Base-by-base conservation (phyloP, 2,329 filamentous ascomycete genomes). In the Fusarium siculi region DNA sequence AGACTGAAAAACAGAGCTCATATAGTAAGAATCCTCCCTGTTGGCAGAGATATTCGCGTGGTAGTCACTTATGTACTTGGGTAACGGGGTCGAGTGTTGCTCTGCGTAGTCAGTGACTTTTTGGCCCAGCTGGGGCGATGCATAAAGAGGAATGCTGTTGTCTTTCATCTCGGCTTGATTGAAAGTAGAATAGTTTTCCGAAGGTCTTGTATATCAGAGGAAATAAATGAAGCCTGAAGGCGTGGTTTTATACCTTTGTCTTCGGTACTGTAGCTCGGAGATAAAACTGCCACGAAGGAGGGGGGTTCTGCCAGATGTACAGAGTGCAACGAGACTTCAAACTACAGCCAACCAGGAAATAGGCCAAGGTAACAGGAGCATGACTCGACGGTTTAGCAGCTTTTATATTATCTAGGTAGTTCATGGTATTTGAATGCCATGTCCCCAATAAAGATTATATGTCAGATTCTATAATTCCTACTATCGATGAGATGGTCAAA, bases 21-120 rank as follows among this genome's bases (percentile, higher is more conserved):
- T 80, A 72, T 82, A 82, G 34, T 79, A 68, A 15, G 83, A 79
- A 60, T 79, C 76, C 7, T 75, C 54, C 46, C 79, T 79, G 44
- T 50, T 74, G 15, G 59, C 57, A 49, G 72, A 76, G 63, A 71
- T 66, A 36, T 63, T 36, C 37, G 81, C 81, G 68, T 87, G 85
- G 66, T 85, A 85, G 36, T 82, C 80, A 44, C 78, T 78, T 61
- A 87, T 82, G 66, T 83, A 76, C 63, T 80, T 78, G 8, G 86
- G 85, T 43, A 87, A 76, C 18, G 79, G 68, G 25, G 81, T 81
- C 21, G 85, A 87, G 75, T 85, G 82, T 36, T 77, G 66, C 40
- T 81, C 79, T 23, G 85, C 80, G 75, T 88, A 87, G 18, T 81
- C 78, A 19, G 81, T 80, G 67, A 87, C 85, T 23, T 79, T 81